Base-by-base conservation (phyloP, 768 basidiomycete genomes). In the Suillus discolor region DNA sequence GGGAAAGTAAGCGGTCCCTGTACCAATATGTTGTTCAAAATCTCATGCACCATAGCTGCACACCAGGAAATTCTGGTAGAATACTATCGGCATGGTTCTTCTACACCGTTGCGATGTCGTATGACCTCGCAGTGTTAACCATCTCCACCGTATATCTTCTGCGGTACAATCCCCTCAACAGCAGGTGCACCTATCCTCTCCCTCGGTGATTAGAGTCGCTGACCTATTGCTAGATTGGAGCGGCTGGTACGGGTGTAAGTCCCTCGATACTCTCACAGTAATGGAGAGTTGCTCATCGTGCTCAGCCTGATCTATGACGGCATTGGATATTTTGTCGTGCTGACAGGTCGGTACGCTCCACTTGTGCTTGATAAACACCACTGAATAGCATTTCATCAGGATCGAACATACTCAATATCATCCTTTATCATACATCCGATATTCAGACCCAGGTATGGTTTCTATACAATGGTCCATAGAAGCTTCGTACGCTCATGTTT, bases 301-400 rank as follows among this genome's bases (percentile, higher is more conserved):
- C 42, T 6, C 67, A 90, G 88, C 76, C 86, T 90, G 85, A 77
- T 91, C 6, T 87, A 86, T 63, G 88, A 91, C 67, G 89, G 89
- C 36, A 75, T 91, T 28, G 83, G 85, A n/a, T 90, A 89, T 71
- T 86, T 90, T 64, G 69, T 88, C 36, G 79, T 79, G 4, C 75
- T 91, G 47, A 87, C 88, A 31, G 79, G 85, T 85, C 67, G n/a
- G 72, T 42, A 49, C 25, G 12, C 28, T 65, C n/a, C 16, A 20
- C 34, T 31, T 18, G 12, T 9, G n/a, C 36, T 49, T 16, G 39
- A 41, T 65, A 16, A 59, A 51, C 16, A 44, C 28, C 44, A 0
- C 85, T 87, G 20, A 70, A 86, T 2, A 38, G 4, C 11, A 42
- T 47, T 6, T 18, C 16, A 23, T 3, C 60, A 87, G 86, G 76